Evolutionary conservation across 1,284 basidiomycete genomes (phyloP).

Genomic region (Dichomitus squalens): DNA sequence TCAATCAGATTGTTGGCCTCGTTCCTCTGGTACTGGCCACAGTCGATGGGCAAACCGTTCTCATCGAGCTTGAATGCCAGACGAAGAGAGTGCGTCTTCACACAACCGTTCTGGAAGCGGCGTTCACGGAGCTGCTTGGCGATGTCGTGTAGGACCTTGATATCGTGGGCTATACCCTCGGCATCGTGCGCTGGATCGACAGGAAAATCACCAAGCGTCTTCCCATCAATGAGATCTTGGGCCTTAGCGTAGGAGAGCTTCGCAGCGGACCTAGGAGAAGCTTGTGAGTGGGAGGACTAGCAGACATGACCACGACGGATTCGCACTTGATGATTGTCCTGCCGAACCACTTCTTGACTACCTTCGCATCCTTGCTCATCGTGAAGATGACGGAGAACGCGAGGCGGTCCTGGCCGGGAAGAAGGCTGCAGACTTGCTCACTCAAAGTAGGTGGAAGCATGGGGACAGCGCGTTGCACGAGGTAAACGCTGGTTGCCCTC

Average conservation of each 20-base stretch:
- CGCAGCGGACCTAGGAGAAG: slow-evolving; percentile 68
- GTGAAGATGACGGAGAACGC: slow-evolving; percentile 91
- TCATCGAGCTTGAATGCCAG: slow-evolving; percentile 85
- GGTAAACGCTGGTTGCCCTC: slow-evolving; percentile 95
- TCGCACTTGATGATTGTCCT: slow-evolving; percentile 88
- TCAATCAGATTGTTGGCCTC: slow-evolving; percentile 87
- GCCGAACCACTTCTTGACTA: slow-evolving; percentile 90
- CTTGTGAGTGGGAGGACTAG: background rate
- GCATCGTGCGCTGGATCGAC: slow-evolving; percentile 61
- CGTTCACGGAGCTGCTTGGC: slow-evolving; percentile 75
- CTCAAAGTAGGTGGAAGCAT: slow-evolving; percentile 94
- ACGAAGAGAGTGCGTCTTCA: slow-evolving; percentile 73
- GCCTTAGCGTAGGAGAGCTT: slow-evolving; percentile 86
- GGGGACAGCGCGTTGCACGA: slow-evolving; percentile 93
- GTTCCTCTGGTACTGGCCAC: slow-evolving; percentile 60
- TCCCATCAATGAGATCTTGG: slow-evolving; percentile 82
- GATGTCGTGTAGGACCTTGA: slow-evolving; percentile 69
- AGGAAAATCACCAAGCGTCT: slow-evolving; percentile 50
- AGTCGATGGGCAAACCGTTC: slow-evolving; percentile 83
- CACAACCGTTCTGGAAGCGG: slow-evolving; percentile 82
- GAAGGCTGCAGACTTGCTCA: slow-evolving; percentile 92
- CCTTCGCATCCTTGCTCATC: slow-evolving; percentile 80
- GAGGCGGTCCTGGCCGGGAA: slow-evolving; percentile 86
- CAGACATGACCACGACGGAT: background rate
- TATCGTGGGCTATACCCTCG: slow-evolving; percentile 73